Base-by-base conservation (phyloP, 2,329 filamentous ascomycete genomes). In the Cercospora nicotianae region DNA sequence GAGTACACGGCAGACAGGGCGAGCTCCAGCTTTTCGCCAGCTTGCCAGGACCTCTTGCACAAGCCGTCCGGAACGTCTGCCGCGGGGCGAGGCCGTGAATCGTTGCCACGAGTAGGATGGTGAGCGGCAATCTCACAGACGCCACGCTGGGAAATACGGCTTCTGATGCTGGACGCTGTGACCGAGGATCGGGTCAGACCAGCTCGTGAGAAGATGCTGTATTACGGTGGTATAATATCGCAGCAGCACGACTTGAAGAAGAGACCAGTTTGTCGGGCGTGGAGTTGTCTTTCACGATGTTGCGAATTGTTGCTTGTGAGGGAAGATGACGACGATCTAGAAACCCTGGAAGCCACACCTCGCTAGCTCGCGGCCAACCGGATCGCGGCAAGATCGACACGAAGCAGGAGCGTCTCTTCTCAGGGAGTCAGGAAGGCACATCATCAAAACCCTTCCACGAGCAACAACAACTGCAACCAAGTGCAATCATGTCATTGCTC, bases 131-230 rank as follows among this genome's bases (percentile, higher is more conserved):
- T 53, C 48, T 53, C 48, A 53, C 48, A 20, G 26, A 23, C 48
- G 48, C 48, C 48, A 53, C 48, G 48, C 48, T 53, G 48, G 48
- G 26, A 58, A 31, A n/a, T 18, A 33, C 53, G 39, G 60, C 60
- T 20, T 28, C 57, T 60, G 45, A 30, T n/a, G 30, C 26, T n/a
- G 26, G 5, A 8, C 8, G 3, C 4, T 3, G 45, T 51, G 45
- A 1, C 18, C 45, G 20, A 16, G 5, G 10, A 26, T 13, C 2
- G 36, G 3, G 45, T 26, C 45, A 51, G 45, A 13, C 13, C 45
- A 26, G 20, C 42, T 20, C 42, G 10, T 26, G 18, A 51, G 45
- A 6, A 7, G 20, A 16, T 23, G 9, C 1, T 51, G 20, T 9
- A 26, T 26, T 23, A 10, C 45, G 12, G 45, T 12, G 45, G 20